Percentiles rank a stretch among this genome's conserved stretches.
phyloP scores from a whole-genome alignment of 129 eudicot genomes.

The Chrysanthemum lavandulifolium region DNA sequence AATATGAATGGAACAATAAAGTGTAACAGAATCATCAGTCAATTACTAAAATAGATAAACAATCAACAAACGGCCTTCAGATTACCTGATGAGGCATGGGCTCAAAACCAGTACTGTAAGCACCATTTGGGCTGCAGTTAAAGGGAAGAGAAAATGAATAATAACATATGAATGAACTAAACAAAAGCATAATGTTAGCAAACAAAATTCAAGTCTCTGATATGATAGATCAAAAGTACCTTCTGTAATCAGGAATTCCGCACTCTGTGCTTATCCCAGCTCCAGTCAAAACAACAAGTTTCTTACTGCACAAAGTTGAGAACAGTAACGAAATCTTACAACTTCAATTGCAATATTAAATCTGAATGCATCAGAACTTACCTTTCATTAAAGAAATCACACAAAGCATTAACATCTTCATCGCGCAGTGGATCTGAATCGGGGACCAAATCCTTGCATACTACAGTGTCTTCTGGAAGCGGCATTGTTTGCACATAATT shows the following conservation, averaged over 20 bases:
- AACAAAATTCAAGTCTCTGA: too few relatives aligned
- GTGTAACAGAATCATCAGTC: slow-evolving; percentile 5
- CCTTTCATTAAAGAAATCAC: too few relatives aligned
- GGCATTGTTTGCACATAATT: slow-evolving; percentile 50
- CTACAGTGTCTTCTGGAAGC: too few relatives aligned
- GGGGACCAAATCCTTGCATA: too few relatives aligned
- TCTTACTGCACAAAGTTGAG: slow-evolving; percentile 51
- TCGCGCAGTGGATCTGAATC: too few relatives aligned
- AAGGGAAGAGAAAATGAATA: not conserved
- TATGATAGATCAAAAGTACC: slow-evolving; percentile 38
- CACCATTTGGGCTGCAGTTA: slow-evolving; percentile 85
- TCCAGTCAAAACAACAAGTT: slow-evolving; percentile 87
- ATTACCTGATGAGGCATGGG: slow-evolving; percentile 96
- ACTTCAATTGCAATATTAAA: too few relatives aligned
- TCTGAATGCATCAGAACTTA: too few relatives aligned
- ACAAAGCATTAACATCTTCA: too few relatives aligned
- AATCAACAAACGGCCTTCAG: not conserved
- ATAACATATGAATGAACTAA: too few relatives aligned
- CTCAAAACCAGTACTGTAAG: slow-evolving; percentile 92
- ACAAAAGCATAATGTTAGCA: too few relatives aligned
- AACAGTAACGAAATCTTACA: not conserved
- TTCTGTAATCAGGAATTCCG: slow-evolving; percentile 96
- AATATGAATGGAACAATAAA: not conserved
- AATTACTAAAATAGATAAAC: not conserved
- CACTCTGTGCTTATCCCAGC: slow-evolving; percentile 98